Percentiles rank a stretch among this genome's conserved stretches.
Conservation (phyloP, 345 rosid genomes). For the Brassica carinata region DNA sequence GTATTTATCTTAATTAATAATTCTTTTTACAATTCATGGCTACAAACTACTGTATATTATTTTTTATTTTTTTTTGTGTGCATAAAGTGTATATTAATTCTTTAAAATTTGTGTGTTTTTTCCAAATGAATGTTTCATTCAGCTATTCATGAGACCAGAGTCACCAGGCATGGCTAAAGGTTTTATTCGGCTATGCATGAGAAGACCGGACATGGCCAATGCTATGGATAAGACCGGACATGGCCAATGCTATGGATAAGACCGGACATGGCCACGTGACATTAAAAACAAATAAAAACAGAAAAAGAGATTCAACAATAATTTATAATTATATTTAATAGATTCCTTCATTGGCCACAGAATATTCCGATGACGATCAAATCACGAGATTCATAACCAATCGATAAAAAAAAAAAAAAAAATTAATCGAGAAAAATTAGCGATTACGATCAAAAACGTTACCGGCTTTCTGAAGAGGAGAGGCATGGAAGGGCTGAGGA, state of each 20-base stretch:
- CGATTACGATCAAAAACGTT: constrained; percentile 34
- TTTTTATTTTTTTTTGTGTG: no score
- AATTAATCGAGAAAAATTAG: background rate
- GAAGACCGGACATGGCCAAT: background rate
- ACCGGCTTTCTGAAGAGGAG: constrained; percentile 73
- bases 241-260: background rate
- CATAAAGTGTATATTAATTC: no score
- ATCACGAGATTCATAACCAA: background rate
- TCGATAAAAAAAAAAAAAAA: background rate
- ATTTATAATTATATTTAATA: background rate
- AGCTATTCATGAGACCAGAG: background rate
- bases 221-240: background rate
- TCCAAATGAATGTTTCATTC: background rate
- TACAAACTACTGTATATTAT: no score
- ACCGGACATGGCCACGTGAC: background rate
- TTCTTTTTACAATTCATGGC: background rate
- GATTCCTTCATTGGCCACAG: background rate
- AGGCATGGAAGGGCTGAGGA: constrained; percentile 77
- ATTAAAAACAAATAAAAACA: background rate
- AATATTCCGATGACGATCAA: background rate
- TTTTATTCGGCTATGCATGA: background rate
- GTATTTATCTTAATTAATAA: background rate
- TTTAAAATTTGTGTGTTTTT: no score
- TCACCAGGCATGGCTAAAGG: background rate
- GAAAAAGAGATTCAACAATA: background rate